Evolutionary conservation across 2,329 filamentous ascomycete species (phyloP).

Genomic region (Chaetomium strumarium): DNA sequence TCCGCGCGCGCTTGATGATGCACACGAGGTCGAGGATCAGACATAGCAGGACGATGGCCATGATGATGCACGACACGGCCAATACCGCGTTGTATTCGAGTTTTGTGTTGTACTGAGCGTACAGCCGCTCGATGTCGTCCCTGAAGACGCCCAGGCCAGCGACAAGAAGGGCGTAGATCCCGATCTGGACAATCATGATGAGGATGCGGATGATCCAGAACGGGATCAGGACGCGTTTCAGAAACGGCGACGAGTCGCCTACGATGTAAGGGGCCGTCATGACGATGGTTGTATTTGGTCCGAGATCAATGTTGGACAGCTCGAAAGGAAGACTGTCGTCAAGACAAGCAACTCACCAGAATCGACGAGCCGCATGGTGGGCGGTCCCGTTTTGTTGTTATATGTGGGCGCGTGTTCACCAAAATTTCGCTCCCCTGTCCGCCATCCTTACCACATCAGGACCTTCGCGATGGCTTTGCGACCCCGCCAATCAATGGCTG

Average conservation of each 20-base stretch:
- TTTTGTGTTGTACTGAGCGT: conserved; percentile 18
- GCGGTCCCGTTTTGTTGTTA: not conserved
- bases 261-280: conserved; percentile 26
- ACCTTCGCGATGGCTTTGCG: not conserved
- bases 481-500: not conserved
- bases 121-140: conserved; percentile 17
- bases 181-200: conserved; percentile 27
- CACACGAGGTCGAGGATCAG: conserved; percentile 29
- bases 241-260: conserved; percentile 32
- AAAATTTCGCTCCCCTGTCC: not conserved
- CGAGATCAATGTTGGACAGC: not conserved
- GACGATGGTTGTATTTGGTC: not conserved
- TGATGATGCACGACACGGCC: conserved; percentile 24
- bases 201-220: conserved; percentile 32
- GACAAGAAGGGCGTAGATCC: conserved; percentile 22
- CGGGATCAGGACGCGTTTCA: conserved; percentile 32
- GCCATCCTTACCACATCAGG: too few species aligned
- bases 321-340: too few species aligned
- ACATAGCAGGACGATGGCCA: conserved; percentile 26
- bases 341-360: too few species aligned
- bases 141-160: conserved; percentile 18
- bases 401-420: not conserved
- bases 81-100: conserved; percentile 16
- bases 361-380: too few species aligned
- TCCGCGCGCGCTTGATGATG: conserved; percentile 30